Conservation (phyloP, 768 basidiomycete species). For the Clitopilus hobsonii region DNA sequence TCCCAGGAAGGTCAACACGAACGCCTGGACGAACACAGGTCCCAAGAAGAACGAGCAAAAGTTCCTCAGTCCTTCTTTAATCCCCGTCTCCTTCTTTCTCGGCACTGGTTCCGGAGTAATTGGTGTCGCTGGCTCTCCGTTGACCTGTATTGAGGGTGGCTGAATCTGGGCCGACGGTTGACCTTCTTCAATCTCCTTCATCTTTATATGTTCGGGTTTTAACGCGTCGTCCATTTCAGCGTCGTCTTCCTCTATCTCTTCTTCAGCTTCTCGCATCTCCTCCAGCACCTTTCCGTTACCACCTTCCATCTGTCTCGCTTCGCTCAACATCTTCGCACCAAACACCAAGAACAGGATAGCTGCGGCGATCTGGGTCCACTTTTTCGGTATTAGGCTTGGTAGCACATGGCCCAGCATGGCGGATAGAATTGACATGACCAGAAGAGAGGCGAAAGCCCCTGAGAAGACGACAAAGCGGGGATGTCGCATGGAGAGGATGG, state of each 20-base stretch:
- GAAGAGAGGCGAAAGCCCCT: slow-evolving; percentile 84
- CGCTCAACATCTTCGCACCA: slow-evolving; percentile 84
- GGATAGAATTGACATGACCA: slow-evolving; percentile 91
- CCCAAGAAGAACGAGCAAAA: slow-evolving; percentile 79
- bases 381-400: slow-evolving; percentile 72
- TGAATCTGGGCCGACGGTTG: slow-evolving; percentile 8
- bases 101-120: slow-evolving; percentile 11
- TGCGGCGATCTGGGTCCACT: slow-evolving; percentile 69
- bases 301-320: slow-evolving; percentile 73
- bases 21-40: slow-evolving; percentile 93
- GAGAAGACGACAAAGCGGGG: slow-evolving; percentile 80
- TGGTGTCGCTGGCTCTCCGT: background rate
- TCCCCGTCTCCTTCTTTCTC: slow-evolving; percentile 18
- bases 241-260: slow-evolving; percentile 87
- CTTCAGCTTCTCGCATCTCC: slow-evolving; percentile 94
- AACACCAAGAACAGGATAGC: slow-evolving; percentile 86
- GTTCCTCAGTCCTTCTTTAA: slow-evolving; percentile 68
- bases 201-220: too few species aligned
- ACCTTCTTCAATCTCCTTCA: slow-evolving; percentile 79
- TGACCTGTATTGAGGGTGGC: background rate
- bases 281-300: slow-evolving; percentile 83
- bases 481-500: slow-evolving; percentile 89
- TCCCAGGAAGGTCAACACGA: slow-evolving; percentile 93
- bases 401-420: slow-evolving; percentile 92
- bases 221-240: slow-evolving; percentile 40